Evolutionary conservation across 2,329 filamentous ascomycete genomes (phyloP), one percentile per base, ranked within the genome.

Genomic region (Xylaria multiplex): DNA sequence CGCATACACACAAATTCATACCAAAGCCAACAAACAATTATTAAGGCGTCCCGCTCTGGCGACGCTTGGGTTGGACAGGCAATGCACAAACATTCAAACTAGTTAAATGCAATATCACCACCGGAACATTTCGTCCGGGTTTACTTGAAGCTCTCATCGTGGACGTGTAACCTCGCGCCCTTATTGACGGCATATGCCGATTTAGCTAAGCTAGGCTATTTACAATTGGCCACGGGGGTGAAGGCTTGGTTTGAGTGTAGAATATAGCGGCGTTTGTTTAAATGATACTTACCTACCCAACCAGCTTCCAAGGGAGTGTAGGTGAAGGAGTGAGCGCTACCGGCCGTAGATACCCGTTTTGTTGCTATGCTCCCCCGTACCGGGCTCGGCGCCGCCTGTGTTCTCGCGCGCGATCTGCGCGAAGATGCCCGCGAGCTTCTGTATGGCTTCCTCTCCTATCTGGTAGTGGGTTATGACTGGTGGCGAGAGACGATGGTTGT

Each of bases 381-480:
- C 64, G 9, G 30, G 3, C 19, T 56, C 24, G 24, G 19, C 37
- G 83, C 85, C 77, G 79, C 75, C 27, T n/a, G 57, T 67, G 35
- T 65, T 73, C 62, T 77, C 76, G 16, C 60, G 59, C 6, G 73
- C 74, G 30, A 78, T 53, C 49, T 68, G 69, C 49, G 80, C 75
- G 72, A 87, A 86, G 7, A 85, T 77, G 37, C 77, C 74, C 24
- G 81, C 80, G 19, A 87, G 72, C 57, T 80, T 79, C 45, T 75
- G 69, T 53, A 90, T 81, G 2, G 86, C 86, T 71, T 87, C 86
- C 43, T 88, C 84, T 13, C 84, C 84, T 62, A 90, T 85, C 80
- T 91, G 76, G 56, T 75, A 74, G 24, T 70, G 77, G 55, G 71
- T 78, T 73, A 76, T 80, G 37, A 79, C 67, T 69, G 27, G 27